Conservation (phyloP, 306 rosid species). For the Begonia loranthoides region DNA sequence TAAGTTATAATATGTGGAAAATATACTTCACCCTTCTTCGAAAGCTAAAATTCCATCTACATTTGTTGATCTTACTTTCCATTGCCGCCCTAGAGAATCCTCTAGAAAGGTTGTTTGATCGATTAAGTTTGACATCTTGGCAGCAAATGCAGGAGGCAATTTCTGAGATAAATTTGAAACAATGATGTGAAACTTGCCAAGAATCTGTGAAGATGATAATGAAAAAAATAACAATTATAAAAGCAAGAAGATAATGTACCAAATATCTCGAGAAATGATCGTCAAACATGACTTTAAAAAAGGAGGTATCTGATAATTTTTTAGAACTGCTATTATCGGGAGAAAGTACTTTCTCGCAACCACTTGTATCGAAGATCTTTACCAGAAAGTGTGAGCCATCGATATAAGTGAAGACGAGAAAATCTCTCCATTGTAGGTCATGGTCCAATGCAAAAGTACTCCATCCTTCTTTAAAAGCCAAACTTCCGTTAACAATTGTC, state of each 20-base stretch:
- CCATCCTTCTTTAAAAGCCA: conserved; percentile 57
- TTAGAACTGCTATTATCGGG: conserved; percentile 6
- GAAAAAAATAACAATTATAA: not conserved
- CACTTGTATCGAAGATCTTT: conserved; percentile 29
- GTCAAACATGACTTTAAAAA: conserved; percentile 51
- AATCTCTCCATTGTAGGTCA: conserved; percentile 36
- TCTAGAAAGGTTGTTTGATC: conserved; percentile 26
- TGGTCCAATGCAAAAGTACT: conserved; percentile 29
- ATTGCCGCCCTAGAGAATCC: conserved; percentile 33
- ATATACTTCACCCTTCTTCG: conserved; percentile 45
- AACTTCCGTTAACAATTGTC: conserved; percentile 23
- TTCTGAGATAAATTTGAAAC: too few relatives aligned
- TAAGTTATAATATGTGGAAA: conserved; percentile 32
- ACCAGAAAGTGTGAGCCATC: conserved; percentile 31
- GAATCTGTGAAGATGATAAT: not conserved
- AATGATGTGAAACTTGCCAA: too few relatives aligned
- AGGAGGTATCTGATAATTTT: conserved; percentile 18
- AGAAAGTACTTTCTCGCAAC: conserved; percentile 36
- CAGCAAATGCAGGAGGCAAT: conserved; percentile 46
- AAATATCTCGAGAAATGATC: conserved; percentile 17
- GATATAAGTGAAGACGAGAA: conserved; percentile 32
- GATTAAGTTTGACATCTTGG: conserved; percentile 19
- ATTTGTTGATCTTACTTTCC: conserved; percentile 27
- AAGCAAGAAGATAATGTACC: conserved; percentile 21
- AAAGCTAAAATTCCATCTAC: conserved; percentile 29